Base-by-base conservation (phyloP, 2,329 filamentous ascomycete species). In the Penicillium sp. region DNA sequence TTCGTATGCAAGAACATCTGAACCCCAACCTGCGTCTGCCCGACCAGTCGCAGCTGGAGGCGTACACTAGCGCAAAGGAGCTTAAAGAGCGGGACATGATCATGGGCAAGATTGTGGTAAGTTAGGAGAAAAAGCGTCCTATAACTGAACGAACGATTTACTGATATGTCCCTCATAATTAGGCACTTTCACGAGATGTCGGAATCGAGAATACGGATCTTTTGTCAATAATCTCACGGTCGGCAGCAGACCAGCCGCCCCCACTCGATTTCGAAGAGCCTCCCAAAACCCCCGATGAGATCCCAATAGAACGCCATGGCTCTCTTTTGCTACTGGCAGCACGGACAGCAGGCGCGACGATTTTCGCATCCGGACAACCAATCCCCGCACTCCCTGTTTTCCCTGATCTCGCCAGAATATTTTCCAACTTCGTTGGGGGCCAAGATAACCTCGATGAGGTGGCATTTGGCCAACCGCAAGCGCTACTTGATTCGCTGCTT, bases 1-100 rank as follows among this genome's bases (percentile, higher is more conserved):
- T 74, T 42, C 69, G 84, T 31, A 71, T 87, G 57, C 83, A 84
- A 68, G 84, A 87, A 62, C 81, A 82, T 58, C 68, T 82, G 21
- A 77, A 84, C 58, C 83, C 83, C 0, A 70, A 78, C 51, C 72
- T 77, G n/a, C 74, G 75, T 9, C 71, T 85, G 28, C 81, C 80
- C 1, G 75, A 75, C 8, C 77, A 77, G 51, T 82, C 82, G 3
- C 78, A 80, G 52, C 79, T 73, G 5, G 77, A 82, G 37, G 73
- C 77, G 3, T 87, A 84, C 62, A 71, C 76, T 6, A 69, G 73
- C 9, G 76, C 78, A 13, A 77, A 81, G 50, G 67, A 75, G 26
- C 65, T 86, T 8, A 78, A 79, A 51, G 77, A 79, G 39, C 75
- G 83, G 34, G 78, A 83, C 53, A 77, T 82, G 54, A 81, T 83